Conservation (phyloP, 306 rosid genomes). For the Glycine latifolia region DNA sequence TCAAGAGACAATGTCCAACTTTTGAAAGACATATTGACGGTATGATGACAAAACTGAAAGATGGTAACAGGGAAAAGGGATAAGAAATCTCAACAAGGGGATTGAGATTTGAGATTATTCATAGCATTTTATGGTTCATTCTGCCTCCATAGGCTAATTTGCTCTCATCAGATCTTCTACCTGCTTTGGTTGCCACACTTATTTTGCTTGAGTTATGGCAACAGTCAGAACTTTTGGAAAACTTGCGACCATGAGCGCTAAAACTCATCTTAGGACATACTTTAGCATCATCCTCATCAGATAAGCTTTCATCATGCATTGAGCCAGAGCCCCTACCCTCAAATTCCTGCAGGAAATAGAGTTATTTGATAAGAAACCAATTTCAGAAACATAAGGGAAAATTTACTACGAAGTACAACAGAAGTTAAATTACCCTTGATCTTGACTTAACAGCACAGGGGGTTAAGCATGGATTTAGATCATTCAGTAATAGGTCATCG, state of each 20-base stretch:
- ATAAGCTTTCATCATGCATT: slow-evolving; percentile 58
- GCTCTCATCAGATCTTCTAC: slow-evolving; percentile 72
- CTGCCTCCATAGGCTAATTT: slow-evolving; percentile 59
- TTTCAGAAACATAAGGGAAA: not conserved
- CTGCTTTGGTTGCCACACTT: slow-evolving; percentile 44
- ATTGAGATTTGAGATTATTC: slow-evolving; percentile 11
- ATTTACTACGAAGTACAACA: slow-evolving; percentile 11
- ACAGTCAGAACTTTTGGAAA: slow-evolving; percentile 86
- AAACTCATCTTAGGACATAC: slow-evolving; percentile 53
- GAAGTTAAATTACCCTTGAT: slow-evolving; percentile 67
- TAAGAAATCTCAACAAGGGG: slow-evolving; percentile 42
- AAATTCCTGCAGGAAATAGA: slow-evolving; percentile 62
- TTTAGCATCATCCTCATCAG: slow-evolving; percentile 52
- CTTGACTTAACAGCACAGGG: slow-evolving; percentile 70
- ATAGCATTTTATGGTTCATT: slow-evolving; percentile 57
- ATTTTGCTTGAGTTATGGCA: slow-evolving; percentile 54
- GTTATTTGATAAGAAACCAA: slow-evolving; percentile 3
- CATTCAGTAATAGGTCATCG: slow-evolving; percentile 81
- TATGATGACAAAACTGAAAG: slow-evolving; percentile 46
- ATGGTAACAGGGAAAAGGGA: slow-evolving; percentile 40
- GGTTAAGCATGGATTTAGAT: slow-evolving; percentile 92
- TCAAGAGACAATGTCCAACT: slow-evolving; percentile 38
- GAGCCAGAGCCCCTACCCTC: slow-evolving; percentile 61
- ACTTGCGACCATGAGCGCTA: slow-evolving; percentile 45
- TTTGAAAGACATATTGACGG: slow-evolving; percentile 34